Evolutionary conservation across 2,329 filamentous ascomycete species (phyloP), one percentile per base, ranked within the genome.

Genomic region (Xylariomycetidae sp.): DNA sequence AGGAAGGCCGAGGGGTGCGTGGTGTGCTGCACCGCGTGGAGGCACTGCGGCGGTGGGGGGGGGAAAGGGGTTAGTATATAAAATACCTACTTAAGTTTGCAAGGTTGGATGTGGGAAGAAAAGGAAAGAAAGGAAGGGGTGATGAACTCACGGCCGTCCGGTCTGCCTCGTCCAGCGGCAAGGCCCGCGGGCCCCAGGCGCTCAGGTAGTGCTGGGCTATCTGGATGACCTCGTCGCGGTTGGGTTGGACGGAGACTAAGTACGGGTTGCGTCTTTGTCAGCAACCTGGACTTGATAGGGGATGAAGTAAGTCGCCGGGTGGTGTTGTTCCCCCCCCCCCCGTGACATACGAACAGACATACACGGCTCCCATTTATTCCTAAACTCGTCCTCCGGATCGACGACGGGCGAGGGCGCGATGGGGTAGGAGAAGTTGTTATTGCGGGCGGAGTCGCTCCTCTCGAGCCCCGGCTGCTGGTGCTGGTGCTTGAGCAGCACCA

Each of bases 1-100:
- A 64, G 50, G 4, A 68, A 56, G 1, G 63, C 61, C 1, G 64
- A 65, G 1, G 65, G 64, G 43, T 68, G 65, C 2, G 64, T 68
- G 0, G 65, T 68, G 20, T 60, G 54, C 30, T 60, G 52, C 0
- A 60, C 48, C 1, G 63, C 63, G 13, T 58, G 57, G 15, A 65
- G 54, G 13, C 64, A 63, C 9, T n/a, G n/a, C n/a, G n/a, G n/a
- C n/a, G n/a, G n/a, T n/a, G n/a, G n/a, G n/a, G n/a, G n/a, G n/a
- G n/a, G n/a, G n/a, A n/a, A n/a, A n/a, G n/a, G n/a, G n/a, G n/a
- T n/a, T n/a, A n/a, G n/a, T n/a, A n/a, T n/a, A n/a, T n/a, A n/a
- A n/a, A n/a, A n/a, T n/a, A n/a, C n/a, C n/a, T n/a, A n/a, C n/a
- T n/a, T n/a, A n/a, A n/a, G n/a, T n/a, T n/a, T n/a, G n/a, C n/a